Evolutionary conservation across 192 early-diverging fungal species (phyloP), one percentile per base, ranked within the genome.

Genomic region (Spizellomyces punctatus): DNA sequence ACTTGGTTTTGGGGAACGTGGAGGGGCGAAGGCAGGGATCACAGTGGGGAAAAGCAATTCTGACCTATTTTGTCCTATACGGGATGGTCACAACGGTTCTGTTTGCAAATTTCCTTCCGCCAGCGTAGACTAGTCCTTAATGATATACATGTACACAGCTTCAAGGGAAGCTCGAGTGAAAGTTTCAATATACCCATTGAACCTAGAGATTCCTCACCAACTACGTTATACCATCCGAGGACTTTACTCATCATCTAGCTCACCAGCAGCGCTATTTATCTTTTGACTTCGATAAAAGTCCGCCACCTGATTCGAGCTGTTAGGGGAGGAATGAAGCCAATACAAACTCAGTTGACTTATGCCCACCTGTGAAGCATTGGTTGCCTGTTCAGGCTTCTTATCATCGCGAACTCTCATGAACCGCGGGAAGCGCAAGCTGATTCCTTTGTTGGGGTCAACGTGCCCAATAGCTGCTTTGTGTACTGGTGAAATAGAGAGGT

Each of bases 401-500:
- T 99, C 98, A 46, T 99, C 96, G 10, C 98, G 87, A 12, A 98
- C 76, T 45, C 95, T 88, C 67, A 99, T 91, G 74, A 99, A 99
- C 41, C 98, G 83, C 47, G 98, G 98, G 81, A 99, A 99, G 45
- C 98, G 92, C 63, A 99, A 83, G 43, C 95, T 96, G 46, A 99
- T 92, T 9, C 98, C 98, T 79, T 96, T 98, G 72, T 71, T 78
- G 5, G 81, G 67, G 67, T 97, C 93, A 36, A 91, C 92, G 70
- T 88, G 77, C 6, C 96, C 96, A 62, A 89, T 82, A 17, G 89
- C 96, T 0, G 98, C 96, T 74, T 90, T 89, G 74, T 99, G 96
- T 14, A 91, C 89, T 2, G 98, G 96, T 64, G 95, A 98, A 47
- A 99, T 93, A 16, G 94, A 96, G 41, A 99, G 73, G 84, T 99